Conservation (phyloP, 306 rosid species). For the Purshia tridentata region DNA sequence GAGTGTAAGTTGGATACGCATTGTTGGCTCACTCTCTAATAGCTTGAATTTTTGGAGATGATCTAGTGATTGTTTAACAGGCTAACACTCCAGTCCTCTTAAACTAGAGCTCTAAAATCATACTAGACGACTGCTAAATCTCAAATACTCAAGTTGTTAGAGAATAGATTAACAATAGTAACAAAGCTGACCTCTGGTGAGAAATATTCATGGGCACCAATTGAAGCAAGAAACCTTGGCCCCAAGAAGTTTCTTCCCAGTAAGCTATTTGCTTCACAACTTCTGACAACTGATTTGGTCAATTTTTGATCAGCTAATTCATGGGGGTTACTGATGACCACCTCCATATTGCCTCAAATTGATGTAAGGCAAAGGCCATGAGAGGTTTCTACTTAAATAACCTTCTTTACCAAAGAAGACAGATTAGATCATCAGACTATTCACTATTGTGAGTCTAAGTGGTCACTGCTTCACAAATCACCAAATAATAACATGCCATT, state of each 20-base stretch:
- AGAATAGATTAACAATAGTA: no score
- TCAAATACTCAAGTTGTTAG: no score
- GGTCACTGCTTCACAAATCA: not conserved
- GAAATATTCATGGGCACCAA: constrained; percentile 47
- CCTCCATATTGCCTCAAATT: constrained; percentile 35
- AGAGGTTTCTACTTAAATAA: not conserved
- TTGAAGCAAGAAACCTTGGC: constrained; percentile 30
- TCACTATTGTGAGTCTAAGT: not conserved
- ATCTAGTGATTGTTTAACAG: no score
- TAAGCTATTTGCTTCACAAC: not conserved
- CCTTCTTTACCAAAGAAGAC: not conserved
- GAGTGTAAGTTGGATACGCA: no score
- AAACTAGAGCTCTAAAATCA: no score
- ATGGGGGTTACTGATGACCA: not conserved
- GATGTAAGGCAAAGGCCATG: not conserved
- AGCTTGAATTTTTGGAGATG: no score
- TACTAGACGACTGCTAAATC: no score
- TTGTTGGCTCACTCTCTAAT: no score
- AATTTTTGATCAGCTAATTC: constrained; percentile 10
- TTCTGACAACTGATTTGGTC: constrained; percentile 4
- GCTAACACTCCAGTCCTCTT: no score
- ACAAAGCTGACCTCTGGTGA: constrained; percentile 37
- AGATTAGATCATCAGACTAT: not conserved
- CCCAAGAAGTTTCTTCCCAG: constrained; percentile 14
- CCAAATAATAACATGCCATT: not conserved